Evolutionary conservation across 768 basidiomycete species (phyloP), one percentile per base, ranked within the genome.

Genomic region (Agrocybe pediades): DNA sequence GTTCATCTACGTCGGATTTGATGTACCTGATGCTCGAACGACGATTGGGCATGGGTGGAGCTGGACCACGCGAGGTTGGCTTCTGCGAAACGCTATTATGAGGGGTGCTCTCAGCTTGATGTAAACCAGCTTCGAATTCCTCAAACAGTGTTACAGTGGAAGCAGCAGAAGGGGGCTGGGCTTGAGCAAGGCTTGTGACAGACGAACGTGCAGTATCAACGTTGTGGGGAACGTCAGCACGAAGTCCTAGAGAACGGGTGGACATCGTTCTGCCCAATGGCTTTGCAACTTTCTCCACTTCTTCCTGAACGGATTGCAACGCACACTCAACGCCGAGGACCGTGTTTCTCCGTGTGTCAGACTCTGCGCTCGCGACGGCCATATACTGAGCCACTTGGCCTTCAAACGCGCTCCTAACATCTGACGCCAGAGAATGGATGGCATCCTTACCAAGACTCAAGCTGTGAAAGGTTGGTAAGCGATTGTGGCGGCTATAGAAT

Each of bases 21-120:
- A 85, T 81, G 69, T 87, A 86, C 54, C 79, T 71, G 68, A 87
- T 83, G 61, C 82, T 84, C 50, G 86, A 83, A 62, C 81, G 81
- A 60, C 77, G 76, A 46, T 67, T 66, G 43, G 71, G 69, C 54
- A 76, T 55, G 44, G 76, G 71, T 26, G 73, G 66, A n/a, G 72
- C 70, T 8, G 70, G 66, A 46, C 66, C 65, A 41, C 66, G 68
- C 40, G 67, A 65, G 6, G 52, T 59, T 20, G 69, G 64, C 57
- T 73, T 77, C 36, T 65, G 64, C 36, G 72, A 63, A 52, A 74
- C 68, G 20, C 68, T 71, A 55, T 81, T 82, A 59, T 82, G 81
- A 1, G 86, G 86, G 0, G 87, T 88, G 63, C 85, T 88, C 65
- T 86, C 79, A 3, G 83, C 80, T 41, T 76, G 74, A 20, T 72